phyloP scores from a whole-genome alignment of 768 basidiomycete genomes.

The Rhodotorula graminis region DNA sequence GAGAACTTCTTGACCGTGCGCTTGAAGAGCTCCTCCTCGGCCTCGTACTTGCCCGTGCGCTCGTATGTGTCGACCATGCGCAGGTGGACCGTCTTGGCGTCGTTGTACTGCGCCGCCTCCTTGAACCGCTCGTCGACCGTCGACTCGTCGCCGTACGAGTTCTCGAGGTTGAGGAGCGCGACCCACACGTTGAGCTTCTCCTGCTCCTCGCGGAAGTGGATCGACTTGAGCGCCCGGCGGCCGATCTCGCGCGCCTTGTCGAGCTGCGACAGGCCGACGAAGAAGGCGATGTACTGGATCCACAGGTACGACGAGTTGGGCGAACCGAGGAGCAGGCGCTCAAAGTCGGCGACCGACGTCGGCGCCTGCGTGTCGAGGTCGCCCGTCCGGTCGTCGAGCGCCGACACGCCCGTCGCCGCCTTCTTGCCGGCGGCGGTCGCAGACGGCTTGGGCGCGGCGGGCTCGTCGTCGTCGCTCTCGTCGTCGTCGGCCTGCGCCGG shows the following conservation, averaged over 20 bases:
- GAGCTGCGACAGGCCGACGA: constrained; percentile 89
- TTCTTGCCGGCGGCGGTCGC: constrained; percentile 55
- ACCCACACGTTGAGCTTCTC: constrained; percentile 98
- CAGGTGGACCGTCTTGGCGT: constrained; percentile 84
- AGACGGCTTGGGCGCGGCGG: constrained; percentile 43
- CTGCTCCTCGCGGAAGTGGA: constrained; percentile 91
- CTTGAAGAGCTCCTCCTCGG: constrained; percentile 87
- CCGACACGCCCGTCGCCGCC: constrained; percentile 49
- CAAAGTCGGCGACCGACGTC: constrained; percentile 90
- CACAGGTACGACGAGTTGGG: constrained; percentile 97
- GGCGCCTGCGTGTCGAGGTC: constrained; percentile 80
- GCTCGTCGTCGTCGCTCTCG: constrained; percentile 54
- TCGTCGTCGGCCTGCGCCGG: constrained; percentile 50
- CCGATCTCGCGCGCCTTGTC: constrained; percentile 89
- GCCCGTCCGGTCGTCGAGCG: constrained; percentile 56
- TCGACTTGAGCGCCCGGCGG: constrained; percentile 73
- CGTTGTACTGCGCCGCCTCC: constrained; percentile 82
- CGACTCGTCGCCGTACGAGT: constrained; percentile 80
- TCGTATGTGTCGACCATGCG: constrained; percentile 79
- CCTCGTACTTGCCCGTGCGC: constrained; percentile 72
- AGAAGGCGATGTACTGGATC: constrained; percentile 99
- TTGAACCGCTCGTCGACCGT: constrained; percentile 75
- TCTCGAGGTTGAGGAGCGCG: constrained; percentile 89
- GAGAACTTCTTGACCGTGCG: constrained; percentile 90
- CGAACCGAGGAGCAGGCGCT: constrained; percentile 82